A percentile compares a stretch with the other conserved stretches of the same genome.
Conservation (phyloP, 1,139 yeast species). For the Ogataea hybrid region DNA sequence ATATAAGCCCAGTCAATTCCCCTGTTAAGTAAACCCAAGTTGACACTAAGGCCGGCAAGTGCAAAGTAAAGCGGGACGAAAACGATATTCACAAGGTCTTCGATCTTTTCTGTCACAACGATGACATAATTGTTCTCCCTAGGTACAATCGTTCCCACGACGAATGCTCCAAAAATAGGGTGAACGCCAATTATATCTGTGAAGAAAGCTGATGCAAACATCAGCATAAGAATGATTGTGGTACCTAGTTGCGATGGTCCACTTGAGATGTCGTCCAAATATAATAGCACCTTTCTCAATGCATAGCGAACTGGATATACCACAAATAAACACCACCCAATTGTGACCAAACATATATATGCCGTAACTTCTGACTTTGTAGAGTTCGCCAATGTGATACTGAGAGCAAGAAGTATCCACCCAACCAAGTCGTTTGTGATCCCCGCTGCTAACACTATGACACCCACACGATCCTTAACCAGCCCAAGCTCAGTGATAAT, state of each 20-base stretch:
- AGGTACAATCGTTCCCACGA: conserved; percentile 76
- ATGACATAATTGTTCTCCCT: conserved; percentile 72
- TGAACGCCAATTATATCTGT: conserved; percentile 76
- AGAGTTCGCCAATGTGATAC: conserved; percentile 72
- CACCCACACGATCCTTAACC: conserved; percentile 70
- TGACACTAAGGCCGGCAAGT: conserved; percentile 69
- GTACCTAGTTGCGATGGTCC: conserved; percentile 69
- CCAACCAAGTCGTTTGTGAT: conserved; percentile 78
- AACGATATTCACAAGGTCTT: conserved; percentile 68
- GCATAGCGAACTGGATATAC: conserved; percentile 53
- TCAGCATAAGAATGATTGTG: conserved; percentile 47
- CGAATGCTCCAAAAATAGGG: conserved; percentile 73
- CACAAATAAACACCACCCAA: conserved; percentile 65
- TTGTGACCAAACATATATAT: conserved; percentile 60
- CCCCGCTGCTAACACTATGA: conserved; percentile 79
- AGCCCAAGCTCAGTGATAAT: conserved; percentile 70
- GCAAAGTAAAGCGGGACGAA: conserved; percentile 78
- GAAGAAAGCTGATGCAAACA: conserved; percentile 67
- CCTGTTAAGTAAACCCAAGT: conserved; percentile 56
- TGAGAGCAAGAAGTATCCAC: conserved; percentile 74
- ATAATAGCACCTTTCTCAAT: conserved; percentile 41
- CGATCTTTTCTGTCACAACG: conserved; percentile 67
- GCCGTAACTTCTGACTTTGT: conserved; percentile 61
- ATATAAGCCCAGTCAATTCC: conserved; percentile 80
- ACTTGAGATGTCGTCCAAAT: conserved; percentile 42